phyloP scores from a whole-genome alignment of 441 rosid species.

The Jatropha multifida region DNA sequence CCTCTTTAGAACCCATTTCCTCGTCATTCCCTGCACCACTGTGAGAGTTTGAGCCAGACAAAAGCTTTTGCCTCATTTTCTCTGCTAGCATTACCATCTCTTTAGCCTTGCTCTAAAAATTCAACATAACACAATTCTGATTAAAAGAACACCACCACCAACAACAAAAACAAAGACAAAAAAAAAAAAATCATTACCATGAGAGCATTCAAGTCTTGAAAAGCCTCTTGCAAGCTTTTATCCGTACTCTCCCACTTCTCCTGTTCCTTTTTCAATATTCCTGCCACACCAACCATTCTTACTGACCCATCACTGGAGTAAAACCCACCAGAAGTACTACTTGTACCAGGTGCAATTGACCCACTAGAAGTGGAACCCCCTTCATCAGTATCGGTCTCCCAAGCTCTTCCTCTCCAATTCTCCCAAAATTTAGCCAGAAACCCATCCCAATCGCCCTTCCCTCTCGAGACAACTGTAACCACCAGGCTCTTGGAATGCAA shows the following conservation, averaged over 20 bases:
- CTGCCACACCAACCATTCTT: constrained; percentile 88
- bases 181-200: constrained; percentile 38
- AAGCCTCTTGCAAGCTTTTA: constrained; percentile 94
- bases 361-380: constrained; percentile 15
- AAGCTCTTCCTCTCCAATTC: constrained; percentile 77
- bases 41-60: constrained; percentile 66
- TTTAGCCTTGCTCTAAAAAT: constrained; percentile 78
- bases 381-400: constrained; percentile 41
- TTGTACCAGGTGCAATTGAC: constrained; percentile 27
- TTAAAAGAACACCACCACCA: constrained; percentile 9
- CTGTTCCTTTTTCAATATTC: constrained; percentile 89
- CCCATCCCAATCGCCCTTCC: constrained; percentile 80
- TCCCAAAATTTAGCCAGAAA: constrained; percentile 71
- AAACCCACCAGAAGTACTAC: constrained; percentile 40
- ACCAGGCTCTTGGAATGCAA: constrained; percentile 47
- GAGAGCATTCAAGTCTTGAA: constrained; percentile 90
- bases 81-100: constrained; percentile 94
- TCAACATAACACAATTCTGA: constrained; percentile 9
- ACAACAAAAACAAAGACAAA: background rate
- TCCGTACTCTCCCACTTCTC: constrained; percentile 95
- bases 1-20: constrained; percentile 89
- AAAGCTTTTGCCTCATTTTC: constrained; percentile 87
- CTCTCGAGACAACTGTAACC: constrained; percentile 65
- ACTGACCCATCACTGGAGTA: constrained; percentile 75
- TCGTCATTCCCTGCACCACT: constrained; percentile 56